phyloP scores from a whole-genome alignment of 768 basidiomycete genomes.

The Baorangia bicolor region DNA sequence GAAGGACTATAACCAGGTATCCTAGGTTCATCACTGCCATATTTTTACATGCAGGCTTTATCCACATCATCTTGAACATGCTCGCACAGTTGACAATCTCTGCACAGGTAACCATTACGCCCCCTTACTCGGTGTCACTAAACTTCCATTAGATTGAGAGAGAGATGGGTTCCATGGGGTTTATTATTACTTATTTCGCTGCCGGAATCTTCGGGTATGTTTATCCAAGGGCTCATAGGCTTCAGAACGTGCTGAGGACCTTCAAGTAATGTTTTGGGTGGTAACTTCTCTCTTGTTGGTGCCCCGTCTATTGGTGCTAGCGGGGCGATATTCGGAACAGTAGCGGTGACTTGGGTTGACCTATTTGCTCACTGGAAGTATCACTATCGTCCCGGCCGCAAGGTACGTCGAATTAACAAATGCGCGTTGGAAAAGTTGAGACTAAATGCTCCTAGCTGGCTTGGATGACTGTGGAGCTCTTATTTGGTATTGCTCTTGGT shows the following conservation, averaged over 20 bases:
- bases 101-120: constrained; percentile 53
- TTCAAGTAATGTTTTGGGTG: constrained; percentile 78
- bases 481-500: constrained; percentile 82
- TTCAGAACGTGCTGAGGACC: constrained; percentile 1
- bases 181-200: constrained; percentile 82
- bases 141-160: constrained; percentile 65
- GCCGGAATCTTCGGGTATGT: constrained; percentile 89
- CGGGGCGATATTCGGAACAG: constrained; percentile 88
- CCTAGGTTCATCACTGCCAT: constrained; percentile 81
- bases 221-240: neutral
- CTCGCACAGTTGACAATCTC: constrained; percentile 79
- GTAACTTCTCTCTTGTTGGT: constrained; percentile 89
- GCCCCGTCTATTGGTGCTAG: constrained; percentile 88
- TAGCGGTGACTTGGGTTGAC: constrained; percentile 87
- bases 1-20: constrained; percentile 36
- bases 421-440: neutral
- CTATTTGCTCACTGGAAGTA: constrained; percentile 91
- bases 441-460: constrained; percentile 51
- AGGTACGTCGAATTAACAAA: constrained; percentile 42
- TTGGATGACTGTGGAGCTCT: constrained; percentile 83
- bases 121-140: neutral
- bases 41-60: constrained; percentile 92
- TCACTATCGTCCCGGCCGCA: constrained; percentile 76
- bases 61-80: constrained; percentile 92
- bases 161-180: constrained; percentile 88